Percentiles rank a stretch among this genome's conserved stretches.
phyloP scores from a whole-genome alignment of 768 basidiomycete genomes.

The Leucosporidium scottii region DNA sequence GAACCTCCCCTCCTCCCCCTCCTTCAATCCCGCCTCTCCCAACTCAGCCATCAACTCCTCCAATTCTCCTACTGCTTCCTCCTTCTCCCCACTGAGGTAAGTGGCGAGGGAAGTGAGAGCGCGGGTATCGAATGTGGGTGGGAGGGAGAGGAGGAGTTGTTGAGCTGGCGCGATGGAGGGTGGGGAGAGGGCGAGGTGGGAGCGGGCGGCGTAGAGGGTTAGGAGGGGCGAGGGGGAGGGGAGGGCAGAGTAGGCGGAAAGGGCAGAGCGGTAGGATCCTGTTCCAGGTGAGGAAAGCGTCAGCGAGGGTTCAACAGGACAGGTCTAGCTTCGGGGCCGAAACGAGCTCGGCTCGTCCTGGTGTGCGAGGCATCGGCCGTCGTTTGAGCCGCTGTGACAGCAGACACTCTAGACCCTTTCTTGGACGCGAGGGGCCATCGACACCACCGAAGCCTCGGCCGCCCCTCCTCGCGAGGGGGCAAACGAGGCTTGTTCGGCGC shows the following conservation, averaged over 20 bases:
- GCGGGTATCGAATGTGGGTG: conserved; percentile 23
- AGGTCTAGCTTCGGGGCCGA: too few relatives aligned
- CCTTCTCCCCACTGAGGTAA: conserved; percentile 17
- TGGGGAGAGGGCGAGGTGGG: conserved; percentile 33
- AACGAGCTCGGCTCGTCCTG: too few relatives aligned
- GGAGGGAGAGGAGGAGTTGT: conserved; percentile 16
- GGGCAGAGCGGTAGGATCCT: conserved; percentile 32
- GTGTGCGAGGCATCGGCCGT: too few relatives aligned
- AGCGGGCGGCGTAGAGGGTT: conserved; percentile 30
- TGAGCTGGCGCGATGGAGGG: conserved; percentile 6
- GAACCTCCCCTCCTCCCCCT: conserved; percentile 20
- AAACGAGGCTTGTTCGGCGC: too few relatives aligned
- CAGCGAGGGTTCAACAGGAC: not conserved
- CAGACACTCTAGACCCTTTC: too few relatives aligned
- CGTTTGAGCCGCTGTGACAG: too few relatives aligned
- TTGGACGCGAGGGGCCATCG: too few relatives aligned
- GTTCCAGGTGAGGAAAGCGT: not conserved
- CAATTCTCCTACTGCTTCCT: conserved; percentile 21
- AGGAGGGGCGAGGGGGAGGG: conserved; percentile 17
- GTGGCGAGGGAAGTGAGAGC: conserved; percentile 22
- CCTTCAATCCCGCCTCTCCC: conserved; percentile 26
- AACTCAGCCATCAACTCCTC: conserved; percentile 27
- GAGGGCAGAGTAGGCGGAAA: conserved; percentile 21
- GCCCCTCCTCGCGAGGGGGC: too few relatives aligned
- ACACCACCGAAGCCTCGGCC: too few relatives aligned